Conservation (phyloP, 129 eudicot species). For the Ambrosia trifida region DNA sequence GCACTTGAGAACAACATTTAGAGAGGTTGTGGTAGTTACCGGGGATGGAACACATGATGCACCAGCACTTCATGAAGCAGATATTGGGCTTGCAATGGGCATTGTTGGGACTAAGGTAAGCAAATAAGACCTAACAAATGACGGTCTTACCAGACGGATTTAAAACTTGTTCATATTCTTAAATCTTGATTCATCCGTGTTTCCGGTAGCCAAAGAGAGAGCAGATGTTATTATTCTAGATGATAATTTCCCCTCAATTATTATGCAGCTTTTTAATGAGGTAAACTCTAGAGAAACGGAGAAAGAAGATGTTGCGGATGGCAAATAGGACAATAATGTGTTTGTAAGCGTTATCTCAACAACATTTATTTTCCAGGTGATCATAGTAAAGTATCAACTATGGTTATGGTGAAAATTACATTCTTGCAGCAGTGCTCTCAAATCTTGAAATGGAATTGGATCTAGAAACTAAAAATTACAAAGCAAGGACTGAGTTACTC, state of each 20-base stretch:
- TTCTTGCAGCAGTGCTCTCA: no score
- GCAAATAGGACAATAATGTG: constrained; percentile 71
- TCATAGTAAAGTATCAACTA: constrained; percentile 71
- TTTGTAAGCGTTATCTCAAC: constrained; percentile 66
- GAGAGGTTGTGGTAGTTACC: constrained; percentile 96
- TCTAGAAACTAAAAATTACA: no score
- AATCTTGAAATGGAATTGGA: no score
- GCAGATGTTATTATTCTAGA: constrained; percentile 98
- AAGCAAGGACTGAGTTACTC: no score
- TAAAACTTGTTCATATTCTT: background rate
- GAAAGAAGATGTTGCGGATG: constrained; percentile 63
- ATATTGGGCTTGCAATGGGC: constrained; percentile 99
- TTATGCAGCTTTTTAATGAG: constrained; percentile 85
- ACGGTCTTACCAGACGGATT: constrained; percentile 4
- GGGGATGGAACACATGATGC: constrained; percentile 99
- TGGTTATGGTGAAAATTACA: no score
- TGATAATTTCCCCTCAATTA: constrained; percentile 92
- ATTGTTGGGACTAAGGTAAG: constrained; percentile 97
- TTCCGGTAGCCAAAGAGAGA: constrained; percentile 97
- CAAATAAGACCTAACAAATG: background rate
- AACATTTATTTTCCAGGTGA: constrained; percentile 72
- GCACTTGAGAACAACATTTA: constrained; percentile 85
- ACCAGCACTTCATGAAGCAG: constrained; percentile 99
- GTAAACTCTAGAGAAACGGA: constrained; percentile 94
- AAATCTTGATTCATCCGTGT: background rate